Base-by-base conservation (phyloP, 202 grass and related monocot genomes). In the Panicum hallii region DNA sequence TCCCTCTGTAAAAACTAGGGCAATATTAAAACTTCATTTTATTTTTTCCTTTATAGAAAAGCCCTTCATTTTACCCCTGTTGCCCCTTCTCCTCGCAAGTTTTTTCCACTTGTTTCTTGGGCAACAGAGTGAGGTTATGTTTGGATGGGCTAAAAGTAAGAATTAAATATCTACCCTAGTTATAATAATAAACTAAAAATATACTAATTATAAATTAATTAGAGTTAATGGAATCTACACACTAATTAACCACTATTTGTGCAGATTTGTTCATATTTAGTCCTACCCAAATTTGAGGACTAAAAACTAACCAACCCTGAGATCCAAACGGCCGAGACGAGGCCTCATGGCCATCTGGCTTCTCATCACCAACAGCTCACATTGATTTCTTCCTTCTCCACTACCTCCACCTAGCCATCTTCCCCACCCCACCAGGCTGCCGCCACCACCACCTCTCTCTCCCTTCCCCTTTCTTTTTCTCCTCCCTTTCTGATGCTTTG, bases 401-500 rank as follows among this genome's bases (percentile, higher is more conserved):
- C 87, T 77, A 49, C 84, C 80, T 42, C 75, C 50, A 30, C 36
- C n/a, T 36, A 68, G 64, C 50, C 49, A 54, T 44, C 64, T 61
- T 68, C 44, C 71, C 69, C 75, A 50, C 78, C 74, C 84, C 74
- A 58, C 72, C 71, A 53, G 22, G 22, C 70, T 60, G 67, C 48
- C 62, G 2, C 26, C 19, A 32, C 41, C 49, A 11, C 47, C 74
- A 22, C 56, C 69, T 44, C 48, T 54, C 82, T 44, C 63, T 54
- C 78, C 38, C 38, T 36, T 23, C 42, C 30, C 8, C 57, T 79
- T 43, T 58, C 48, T 40, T 57, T 70, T 84, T 76, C 72, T 83
- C 79, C 63, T 9, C 84, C 28, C 76, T 85, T 60, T 93, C 83
- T 64, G 81, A 77, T 90, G 78, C 94, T 91, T 86, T 91, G 72